Evolutionary conservation across 2,329 filamentous ascomycete species (phyloP).

Genomic region (Paecilomyces fulvus): DNA sequence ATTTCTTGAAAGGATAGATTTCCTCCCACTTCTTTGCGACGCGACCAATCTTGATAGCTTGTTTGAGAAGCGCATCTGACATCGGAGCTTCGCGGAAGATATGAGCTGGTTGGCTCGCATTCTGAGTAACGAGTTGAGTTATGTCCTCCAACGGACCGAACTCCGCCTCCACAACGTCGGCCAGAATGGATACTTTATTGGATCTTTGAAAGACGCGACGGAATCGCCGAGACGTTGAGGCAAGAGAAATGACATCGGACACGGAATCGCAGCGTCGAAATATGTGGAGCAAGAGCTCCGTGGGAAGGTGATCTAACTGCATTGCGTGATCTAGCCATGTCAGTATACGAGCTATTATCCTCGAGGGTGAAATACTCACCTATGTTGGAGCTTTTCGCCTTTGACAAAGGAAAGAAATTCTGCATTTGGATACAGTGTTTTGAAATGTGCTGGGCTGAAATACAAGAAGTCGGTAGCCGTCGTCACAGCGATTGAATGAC

Average conservation of each 20-base stretch:
- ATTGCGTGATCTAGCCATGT: slow-evolving; percentile 28
- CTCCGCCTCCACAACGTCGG: slow-evolving; percentile 45
- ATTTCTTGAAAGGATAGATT: slow-evolving; percentile 57
- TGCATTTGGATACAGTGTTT: neutral
- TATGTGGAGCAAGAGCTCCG: slow-evolving; percentile 51
- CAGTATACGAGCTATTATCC: neutral
- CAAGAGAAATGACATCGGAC: slow-evolving; percentile 46
- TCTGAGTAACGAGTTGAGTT: slow-evolving; percentile 53
- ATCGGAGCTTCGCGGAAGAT: slow-evolving; percentile 44
- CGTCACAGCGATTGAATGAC: slow-evolving; percentile 10
- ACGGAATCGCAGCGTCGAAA: slow-evolving; percentile 46
- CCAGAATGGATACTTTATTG: slow-evolving; percentile 47
- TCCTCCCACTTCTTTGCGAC: slow-evolving; percentile 50
- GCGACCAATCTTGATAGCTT: slow-evolving; percentile 46
- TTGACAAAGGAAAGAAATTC: neutral
- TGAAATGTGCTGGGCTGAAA: neutral
- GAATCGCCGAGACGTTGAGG: slow-evolving; percentile 48
- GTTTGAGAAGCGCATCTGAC: slow-evolving; percentile 47
- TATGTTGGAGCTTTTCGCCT: neutral
- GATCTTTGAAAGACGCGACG: slow-evolving; percentile 44
- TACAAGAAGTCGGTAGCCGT: slow-evolving; percentile 4
- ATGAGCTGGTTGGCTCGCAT: slow-evolving; percentile 51
- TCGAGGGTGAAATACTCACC: neutral
- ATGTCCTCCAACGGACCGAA: slow-evolving; percentile 52
- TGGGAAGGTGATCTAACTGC: slow-evolving; percentile 48